A percentile compares a stretch with the other conserved stretches of the same genome.
Conservation (phyloP, 306 rosid species). For the Arachis stenosperma region DNA sequence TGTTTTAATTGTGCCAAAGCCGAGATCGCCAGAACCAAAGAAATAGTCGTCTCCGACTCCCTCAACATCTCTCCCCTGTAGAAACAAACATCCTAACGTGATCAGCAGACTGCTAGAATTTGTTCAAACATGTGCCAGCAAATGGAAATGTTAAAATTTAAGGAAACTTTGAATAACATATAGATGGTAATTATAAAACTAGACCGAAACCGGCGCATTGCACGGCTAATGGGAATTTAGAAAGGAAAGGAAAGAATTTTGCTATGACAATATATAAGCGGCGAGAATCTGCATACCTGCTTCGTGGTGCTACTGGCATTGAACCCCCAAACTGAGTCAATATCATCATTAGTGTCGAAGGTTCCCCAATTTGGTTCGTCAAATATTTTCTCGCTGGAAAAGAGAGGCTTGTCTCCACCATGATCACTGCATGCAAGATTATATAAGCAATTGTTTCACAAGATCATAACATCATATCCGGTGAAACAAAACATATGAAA, state of each 20-base stretch:
- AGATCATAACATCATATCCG: slow-evolving; percentile 20
- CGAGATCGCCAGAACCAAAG: slow-evolving; percentile 76
- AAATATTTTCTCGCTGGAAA: slow-evolving; percentile 69
- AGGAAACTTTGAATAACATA: not conserved
- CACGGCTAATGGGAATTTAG: not conserved
- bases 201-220: too few species aligned
- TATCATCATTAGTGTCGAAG: slow-evolving; percentile 78
- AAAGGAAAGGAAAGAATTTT: slow-evolving; percentile 22
- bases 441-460: slow-evolving; percentile 22
- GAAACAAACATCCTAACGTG: slow-evolving; percentile 18
- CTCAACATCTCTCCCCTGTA: slow-evolving; percentile 65
- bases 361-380: slow-evolving; percentile 92
- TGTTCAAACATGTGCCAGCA: slow-evolving; percentile 14
- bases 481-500: not conserved
- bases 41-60: slow-evolving; percentile 64
- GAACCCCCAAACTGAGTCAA: slow-evolving; percentile 93
- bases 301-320: slow-evolving; percentile 57
- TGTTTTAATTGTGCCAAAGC: slow-evolving; percentile 82
- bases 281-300: slow-evolving; percentile 62
- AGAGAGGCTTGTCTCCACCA: slow-evolving; percentile 65
- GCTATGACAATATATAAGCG: slow-evolving; percentile 17
- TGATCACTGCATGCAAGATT: slow-evolving; percentile 65
- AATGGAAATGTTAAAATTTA: not conserved
- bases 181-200: too few species aligned
- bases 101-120: slow-evolving; percentile 33